These are phyloP conservation scores for Phtheirospermum japonicum DNA, from an alignment of 257 asterid species.

Conservation along the genomic window DNA sequence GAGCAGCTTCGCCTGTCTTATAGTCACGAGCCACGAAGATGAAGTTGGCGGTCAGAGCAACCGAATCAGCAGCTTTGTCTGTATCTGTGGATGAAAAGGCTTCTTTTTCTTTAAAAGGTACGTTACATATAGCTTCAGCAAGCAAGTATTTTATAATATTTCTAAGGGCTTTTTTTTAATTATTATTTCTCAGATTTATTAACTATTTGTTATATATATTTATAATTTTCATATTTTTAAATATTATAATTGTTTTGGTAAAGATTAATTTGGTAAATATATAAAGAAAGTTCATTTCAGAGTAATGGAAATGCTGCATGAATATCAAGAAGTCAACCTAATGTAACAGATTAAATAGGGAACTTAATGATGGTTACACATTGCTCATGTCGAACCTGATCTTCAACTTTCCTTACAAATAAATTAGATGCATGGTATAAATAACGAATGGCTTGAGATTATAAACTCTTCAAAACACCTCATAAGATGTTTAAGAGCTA, in stretches of 20 bases:
- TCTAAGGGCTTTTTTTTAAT: no score
- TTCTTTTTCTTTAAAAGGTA: no score
- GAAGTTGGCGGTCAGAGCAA: slow-evolving; percentile 85
- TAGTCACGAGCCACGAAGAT: slow-evolving; percentile 97
- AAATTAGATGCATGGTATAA: background rate
- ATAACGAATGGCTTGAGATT: no score
- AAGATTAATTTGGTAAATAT: no score
- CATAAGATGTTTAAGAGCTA: background rate
- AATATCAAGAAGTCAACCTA: background rate
- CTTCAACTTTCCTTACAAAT: background rate
- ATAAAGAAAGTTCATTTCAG: no score
- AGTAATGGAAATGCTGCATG: slow-evolving; percentile 4
- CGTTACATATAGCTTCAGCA: no score
- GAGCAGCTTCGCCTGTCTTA: slow-evolving; percentile 83
- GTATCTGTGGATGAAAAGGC: slow-evolving; percentile 39
- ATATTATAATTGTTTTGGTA: no score
- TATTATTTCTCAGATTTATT: no score
- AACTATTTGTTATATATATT: background rate
- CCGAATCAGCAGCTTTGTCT: slow-evolving; percentile 46
- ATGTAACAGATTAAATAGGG: background rate
- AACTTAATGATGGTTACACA: background rate
- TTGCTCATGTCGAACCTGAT: background rate
- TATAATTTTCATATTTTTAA: no score
- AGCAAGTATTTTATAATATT: no score
- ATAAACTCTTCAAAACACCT: no score